Base-by-base conservation (phyloP, 768 basidiomycete species). In the Podaxis sp. region DNA sequence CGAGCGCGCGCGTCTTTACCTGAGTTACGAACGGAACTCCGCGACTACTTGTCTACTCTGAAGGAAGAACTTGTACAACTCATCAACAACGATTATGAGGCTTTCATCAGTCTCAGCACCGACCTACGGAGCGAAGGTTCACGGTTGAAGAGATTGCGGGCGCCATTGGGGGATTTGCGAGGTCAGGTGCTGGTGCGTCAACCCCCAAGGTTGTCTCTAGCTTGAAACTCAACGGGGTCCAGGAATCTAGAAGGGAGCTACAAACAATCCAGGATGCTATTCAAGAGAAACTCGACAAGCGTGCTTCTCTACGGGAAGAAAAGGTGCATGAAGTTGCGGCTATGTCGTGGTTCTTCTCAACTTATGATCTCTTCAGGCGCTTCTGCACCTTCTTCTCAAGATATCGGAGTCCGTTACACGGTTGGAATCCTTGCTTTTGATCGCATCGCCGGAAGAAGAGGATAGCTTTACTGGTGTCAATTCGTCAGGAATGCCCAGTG, bases 1-100 rank as follows among this genome's bases (percentile, higher is more conserved):
- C 86, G 96, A 51, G 82, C 90, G 30, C 88, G 93, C 67, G 90
- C 90, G 0, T 92, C 94, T 10, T 82, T 97, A 20, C 88, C 90
- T 33, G 96, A 98, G 73, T 80, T 98, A 36, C 88, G 95, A 58
- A 75, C 85, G 3, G 96, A 99, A 72, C 80, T 99, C 22, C 84
- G 95, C 36, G 87, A 93, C 57, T 98, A 98, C 73, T 80, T 94
- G 64, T 84, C 86, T 0, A 78, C 82, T 10, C 77, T 99, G 66
- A 95, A 96, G 74, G 93, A 96, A 72, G 96, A 97, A 72, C 83
- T 99, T 38, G 95, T 99, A 33, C 88, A 88, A 69, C 86, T 99
- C 70, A 97, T 99, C 73, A 99, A 99, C 75, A 90, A 95, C 68
- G 97, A 99, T 76, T 99, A 99, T 70, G 95, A 95, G 73, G 95